Evolutionary conservation across 2,329 filamentous ascomycete species (phyloP).

Genomic region (Raffaelea ambrosiae): DNA sequence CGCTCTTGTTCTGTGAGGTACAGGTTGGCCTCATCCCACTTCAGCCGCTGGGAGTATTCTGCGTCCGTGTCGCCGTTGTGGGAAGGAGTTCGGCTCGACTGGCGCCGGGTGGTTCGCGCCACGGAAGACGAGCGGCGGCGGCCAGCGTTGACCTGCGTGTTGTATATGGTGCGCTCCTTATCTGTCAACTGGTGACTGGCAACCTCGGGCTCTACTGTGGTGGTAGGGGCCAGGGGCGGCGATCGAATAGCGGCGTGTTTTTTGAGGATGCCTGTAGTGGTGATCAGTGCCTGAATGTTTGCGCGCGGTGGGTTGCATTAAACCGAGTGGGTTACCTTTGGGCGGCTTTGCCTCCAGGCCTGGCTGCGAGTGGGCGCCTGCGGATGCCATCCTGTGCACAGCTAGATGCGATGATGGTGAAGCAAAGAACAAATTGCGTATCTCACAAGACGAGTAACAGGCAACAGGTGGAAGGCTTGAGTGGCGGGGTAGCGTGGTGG

Average conservation of each 20-base stretch:
- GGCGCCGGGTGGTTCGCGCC: conserved; percentile 62
- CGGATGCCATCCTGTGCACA: conserved; percentile 5
- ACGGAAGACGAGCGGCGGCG: conserved; percentile 75
- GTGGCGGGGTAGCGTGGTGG: too few species aligned
- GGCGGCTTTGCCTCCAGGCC: conserved; percentile 29
- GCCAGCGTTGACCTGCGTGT: conserved; percentile 90
- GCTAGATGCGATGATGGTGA: too few species aligned
- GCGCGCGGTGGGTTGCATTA: conserved; percentile 4
- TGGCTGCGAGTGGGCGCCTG: not conserved
- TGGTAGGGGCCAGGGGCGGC: conserved; percentile 44
- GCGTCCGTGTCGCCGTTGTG: conserved; percentile 37
- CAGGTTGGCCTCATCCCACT: conserved; percentile 98
- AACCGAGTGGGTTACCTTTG: conserved; percentile 28
- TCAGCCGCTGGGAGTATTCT: conserved; percentile 65
- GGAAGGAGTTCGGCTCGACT: conserved; percentile 46
- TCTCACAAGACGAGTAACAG: too few species aligned
- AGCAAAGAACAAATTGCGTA: too few species aligned
- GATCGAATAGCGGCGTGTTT: conserved; percentile 67
- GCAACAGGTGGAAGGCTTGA: too few species aligned
- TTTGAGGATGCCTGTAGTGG: conserved; percentile 75
- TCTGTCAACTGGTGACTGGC: conserved; percentile 50
- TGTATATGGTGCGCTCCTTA: conserved; percentile 87
- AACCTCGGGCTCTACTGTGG: conserved; percentile 3
- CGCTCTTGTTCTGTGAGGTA: conserved; percentile 96
- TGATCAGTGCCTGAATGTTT: not conserved